phyloP scores from a whole-genome alignment of 345 rosid species.

The Eutrema japonicum region DNA sequence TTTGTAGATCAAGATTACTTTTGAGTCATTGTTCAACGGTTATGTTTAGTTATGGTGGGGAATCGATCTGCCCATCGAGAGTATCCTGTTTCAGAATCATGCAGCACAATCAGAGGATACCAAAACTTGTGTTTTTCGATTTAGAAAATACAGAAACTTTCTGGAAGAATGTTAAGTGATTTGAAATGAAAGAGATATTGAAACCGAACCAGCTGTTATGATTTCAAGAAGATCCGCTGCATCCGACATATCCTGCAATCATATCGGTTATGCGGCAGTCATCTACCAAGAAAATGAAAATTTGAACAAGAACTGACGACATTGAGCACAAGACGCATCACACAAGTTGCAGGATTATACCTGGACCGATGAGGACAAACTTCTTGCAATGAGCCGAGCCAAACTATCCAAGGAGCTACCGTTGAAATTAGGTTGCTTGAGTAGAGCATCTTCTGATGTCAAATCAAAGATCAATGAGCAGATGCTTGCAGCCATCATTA shows the following conservation, averaged over 20 bases:
- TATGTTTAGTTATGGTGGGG: slow-evolving; percentile 45
- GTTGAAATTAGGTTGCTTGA: slow-evolving; percentile 53
- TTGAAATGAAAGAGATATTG: neutral
- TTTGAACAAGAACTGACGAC: neutral
- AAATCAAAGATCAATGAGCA: slow-evolving; percentile 67
- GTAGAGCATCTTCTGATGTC: slow-evolving; percentile 76
- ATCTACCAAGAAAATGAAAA: neutral
- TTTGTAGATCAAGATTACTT: neutral
- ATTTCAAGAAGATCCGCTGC: slow-evolving; percentile 70
- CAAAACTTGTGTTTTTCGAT: neutral
- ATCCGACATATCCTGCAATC: slow-evolving; percentile 51
- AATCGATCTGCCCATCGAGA: slow-evolving; percentile 65
- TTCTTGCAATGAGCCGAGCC: slow-evolving; percentile 56
- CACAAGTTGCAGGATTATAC: slow-evolving; percentile 41
- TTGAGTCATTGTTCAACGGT: slow-evolving; percentile 1
- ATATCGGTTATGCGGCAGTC: neutral
- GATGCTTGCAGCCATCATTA: slow-evolving; percentile 83
- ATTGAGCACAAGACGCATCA: neutral
- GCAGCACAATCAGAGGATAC: neutral
- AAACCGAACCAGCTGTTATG: slow-evolving; percentile 58
- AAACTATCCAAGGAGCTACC: slow-evolving; percentile 48
- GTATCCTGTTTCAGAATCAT: slow-evolving; percentile 50
- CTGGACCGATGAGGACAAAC: slow-evolving; percentile 58
- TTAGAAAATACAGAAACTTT: neutral
- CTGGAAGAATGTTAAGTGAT: neutral